phyloP scores from a whole-genome alignment of 1,139 yeast genomes.

The Kodamaea ohmeri region DNA sequence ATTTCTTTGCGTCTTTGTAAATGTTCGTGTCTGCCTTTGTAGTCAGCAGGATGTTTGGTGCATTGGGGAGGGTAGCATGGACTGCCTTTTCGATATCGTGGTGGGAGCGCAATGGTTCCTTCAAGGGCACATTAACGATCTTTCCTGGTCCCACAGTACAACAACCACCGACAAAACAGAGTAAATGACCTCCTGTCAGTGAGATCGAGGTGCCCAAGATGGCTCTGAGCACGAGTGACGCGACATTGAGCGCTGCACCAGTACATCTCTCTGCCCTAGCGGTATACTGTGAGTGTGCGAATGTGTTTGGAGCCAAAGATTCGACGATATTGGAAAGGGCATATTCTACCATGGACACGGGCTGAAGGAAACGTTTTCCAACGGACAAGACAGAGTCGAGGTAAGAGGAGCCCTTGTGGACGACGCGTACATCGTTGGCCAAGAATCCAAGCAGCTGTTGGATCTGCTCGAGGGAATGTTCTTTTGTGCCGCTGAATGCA shows the following conservation, averaged over 20 bases:
- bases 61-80: slow-evolving; percentile 33
- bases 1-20: slow-evolving; percentile 36
- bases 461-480: slow-evolving; percentile 50
- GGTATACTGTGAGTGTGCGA: slow-evolving; percentile 43
- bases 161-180: slow-evolving; percentile 60
- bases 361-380: slow-evolving; percentile 44
- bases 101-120: slow-evolving; percentile 58
- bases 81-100: slow-evolving; percentile 50
- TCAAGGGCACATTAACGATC: slow-evolving; percentile 46
- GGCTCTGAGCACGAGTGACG: slow-evolving; percentile 48
- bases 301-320: slow-evolving; percentile 49
- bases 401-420: slow-evolving; percentile 10
- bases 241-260: slow-evolving; percentile 66
- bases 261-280: slow-evolving; percentile 59
- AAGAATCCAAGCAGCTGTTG: slow-evolving; percentile 53
- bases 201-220: slow-evolving; percentile 30
- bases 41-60: slow-evolving; percentile 22
- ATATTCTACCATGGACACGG: slow-evolving; percentile 53
- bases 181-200: slow-evolving; percentile 57
- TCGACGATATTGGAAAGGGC: slow-evolving; percentile 54
- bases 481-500: slow-evolving; percentile 60
- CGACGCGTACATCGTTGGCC: slow-evolving; percentile 9
- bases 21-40: slow-evolving; percentile 34
- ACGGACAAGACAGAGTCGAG: slow-evolving; percentile 21
- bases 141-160: slow-evolving; percentile 58